phyloP scores from a whole-genome alignment of 1,284 basidiomycete species.

The Heterobasidion irregulare region DNA sequence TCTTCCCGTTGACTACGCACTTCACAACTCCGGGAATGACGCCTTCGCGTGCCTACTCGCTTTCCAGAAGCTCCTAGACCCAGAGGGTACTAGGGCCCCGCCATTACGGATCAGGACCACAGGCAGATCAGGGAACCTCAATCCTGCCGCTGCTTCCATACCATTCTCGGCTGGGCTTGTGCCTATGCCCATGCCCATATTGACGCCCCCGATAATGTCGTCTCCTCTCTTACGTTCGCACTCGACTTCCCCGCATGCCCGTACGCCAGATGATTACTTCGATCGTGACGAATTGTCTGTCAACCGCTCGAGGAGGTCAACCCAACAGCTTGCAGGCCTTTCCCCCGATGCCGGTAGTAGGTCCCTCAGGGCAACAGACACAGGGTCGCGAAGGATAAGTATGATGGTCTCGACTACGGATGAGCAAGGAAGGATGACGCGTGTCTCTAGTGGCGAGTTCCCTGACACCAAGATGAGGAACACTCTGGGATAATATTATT shows the following conservation, averaged over 20 bases:
- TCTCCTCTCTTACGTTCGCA: constrained; percentile 4
- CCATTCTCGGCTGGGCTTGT: constrained; percentile 2
- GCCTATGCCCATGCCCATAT: constrained; percentile 2
- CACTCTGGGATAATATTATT: constrained; percentile 8
- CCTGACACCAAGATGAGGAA: constrained; percentile 1
- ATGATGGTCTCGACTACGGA: constrained; percentile 1
- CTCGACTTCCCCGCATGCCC: constrained; percentile 7
- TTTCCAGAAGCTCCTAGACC: constrained; percentile 56
- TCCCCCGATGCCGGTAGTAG: not conserved
- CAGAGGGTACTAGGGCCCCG: constrained; percentile 24
- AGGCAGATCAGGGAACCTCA: constrained; percentile 11
- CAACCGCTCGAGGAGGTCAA: not conserved
- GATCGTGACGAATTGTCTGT: not conserved
- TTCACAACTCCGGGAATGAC: constrained; percentile 68
- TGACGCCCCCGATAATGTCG: constrained; percentile 7
- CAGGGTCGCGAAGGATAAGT: not conserved
- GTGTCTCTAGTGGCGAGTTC: not conserved
- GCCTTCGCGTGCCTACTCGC: constrained; percentile 56
- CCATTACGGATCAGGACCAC: constrained; percentile 10
- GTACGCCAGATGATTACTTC: not conserved
- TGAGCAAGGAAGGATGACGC: constrained; percentile 9
- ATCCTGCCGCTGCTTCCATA: constrained; percentile 13
- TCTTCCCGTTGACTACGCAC: constrained; percentile 29
- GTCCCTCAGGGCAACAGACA: not conserved
- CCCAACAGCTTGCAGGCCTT: constrained; percentile 2